Evolutionary conservation across 129 eudicot species (phyloP).

Genomic region (Rutidosis leptorrhynchoides): DNA sequence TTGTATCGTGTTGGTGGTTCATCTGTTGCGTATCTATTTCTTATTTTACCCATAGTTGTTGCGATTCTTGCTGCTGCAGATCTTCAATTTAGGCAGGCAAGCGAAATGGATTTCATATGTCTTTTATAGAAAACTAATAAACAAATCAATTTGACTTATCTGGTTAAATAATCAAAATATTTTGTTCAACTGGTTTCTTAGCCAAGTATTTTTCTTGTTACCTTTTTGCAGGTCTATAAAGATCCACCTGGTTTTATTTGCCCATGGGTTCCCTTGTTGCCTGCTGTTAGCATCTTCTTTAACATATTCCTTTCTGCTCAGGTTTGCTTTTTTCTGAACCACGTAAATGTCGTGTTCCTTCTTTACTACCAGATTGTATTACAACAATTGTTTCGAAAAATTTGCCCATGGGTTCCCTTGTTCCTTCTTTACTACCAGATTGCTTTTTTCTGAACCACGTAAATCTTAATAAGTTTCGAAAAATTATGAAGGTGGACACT

Average conservation of each 20-base stretch:
- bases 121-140: background rate
- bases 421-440: background rate
- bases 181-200: background rate
- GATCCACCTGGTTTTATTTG: slow-evolving; percentile 83
- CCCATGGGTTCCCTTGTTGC: slow-evolving; percentile 91
- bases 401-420: no score
- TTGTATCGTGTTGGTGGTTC: slow-evolving; percentile 69
- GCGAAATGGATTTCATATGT: slow-evolving; percentile 20
- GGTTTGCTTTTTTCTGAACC: slow-evolving; percentile 42
- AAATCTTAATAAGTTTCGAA: background rate
- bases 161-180: background rate
- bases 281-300: slow-evolving; percentile 75
- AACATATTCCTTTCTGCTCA: slow-evolving; percentile 92
- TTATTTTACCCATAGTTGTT: slow-evolving; percentile 50
- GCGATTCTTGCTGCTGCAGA: slow-evolving; percentile 56
- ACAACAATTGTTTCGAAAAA: no score
- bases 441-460: no score
- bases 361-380: background rate
- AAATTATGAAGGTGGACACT: background rate
- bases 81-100: slow-evolving; percentile 79
- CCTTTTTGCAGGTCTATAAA: slow-evolving; percentile 49
- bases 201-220: slow-evolving; percentile 19
- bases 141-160: slow-evolving; percentile 6
- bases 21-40: slow-evolving; percentile 33
- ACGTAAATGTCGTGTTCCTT: background rate